Percentiles rank a stretch among this genome's conserved stretches.
These are phyloP conservation scores for Pythium vanterpoolii DNA, from an alignment of 352 stramenopile species.

Conservation along the genomic window DNA sequence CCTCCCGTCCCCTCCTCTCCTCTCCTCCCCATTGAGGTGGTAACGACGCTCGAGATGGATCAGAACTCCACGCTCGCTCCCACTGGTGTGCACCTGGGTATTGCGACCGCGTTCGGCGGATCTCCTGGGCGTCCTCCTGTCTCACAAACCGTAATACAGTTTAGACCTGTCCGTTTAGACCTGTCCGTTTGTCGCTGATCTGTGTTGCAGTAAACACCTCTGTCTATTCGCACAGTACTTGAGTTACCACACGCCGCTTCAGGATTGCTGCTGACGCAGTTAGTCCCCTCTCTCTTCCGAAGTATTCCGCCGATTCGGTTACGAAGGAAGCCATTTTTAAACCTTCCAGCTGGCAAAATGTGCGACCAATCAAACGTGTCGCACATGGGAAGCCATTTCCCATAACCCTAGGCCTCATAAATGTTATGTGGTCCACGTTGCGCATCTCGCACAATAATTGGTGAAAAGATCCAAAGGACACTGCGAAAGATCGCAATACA, in stretches of 20 bases:
- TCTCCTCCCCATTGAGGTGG: not conserved
- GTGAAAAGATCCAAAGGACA: not conserved
- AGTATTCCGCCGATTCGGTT: not conserved
- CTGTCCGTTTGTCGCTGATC: not conserved
- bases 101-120: not conserved
- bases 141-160: not conserved
- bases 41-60: not conserved
- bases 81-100: not conserved
- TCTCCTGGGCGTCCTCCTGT: not conserved
- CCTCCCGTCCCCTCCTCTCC: not conserved
- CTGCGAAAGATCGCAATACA: not conserved
- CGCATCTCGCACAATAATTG: not conserved
- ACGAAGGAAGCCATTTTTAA: not conserved
- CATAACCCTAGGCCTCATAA: too few species aligned
- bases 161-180: not conserved
- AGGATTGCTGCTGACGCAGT: not conserved
- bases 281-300: not conserved
- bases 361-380: not conserved
- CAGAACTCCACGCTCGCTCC: conserved; percentile 4
- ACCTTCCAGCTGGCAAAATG: too few species aligned
- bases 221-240: too few species aligned
- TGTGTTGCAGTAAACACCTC: too few species aligned
- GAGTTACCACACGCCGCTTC: not conserved
- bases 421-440: not conserved
- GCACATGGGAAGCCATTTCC: not conserved